Evolutionary conservation across 2,329 filamentous ascomycete species (phyloP), one percentile per base, ranked within the genome.

Genomic region (Cordyceps cateniannulata): DNA sequence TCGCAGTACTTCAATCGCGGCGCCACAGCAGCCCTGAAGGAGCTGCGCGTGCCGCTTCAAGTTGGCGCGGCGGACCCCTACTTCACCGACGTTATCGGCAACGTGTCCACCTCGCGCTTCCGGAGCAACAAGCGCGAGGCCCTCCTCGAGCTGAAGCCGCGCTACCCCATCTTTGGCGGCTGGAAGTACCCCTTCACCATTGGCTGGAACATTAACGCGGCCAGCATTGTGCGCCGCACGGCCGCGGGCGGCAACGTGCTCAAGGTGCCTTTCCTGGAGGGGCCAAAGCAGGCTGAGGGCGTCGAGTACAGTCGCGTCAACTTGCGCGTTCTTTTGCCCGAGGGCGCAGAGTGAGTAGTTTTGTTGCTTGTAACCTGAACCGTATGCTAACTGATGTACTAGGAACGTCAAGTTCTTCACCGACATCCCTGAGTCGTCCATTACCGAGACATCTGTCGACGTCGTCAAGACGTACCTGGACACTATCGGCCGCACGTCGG

Each of bases 131-230:
- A 82, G 71, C 86, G 89, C 24, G 90, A 93, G 74, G 88, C 90
- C n/a, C 78, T 88, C 47, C 83, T 99, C 29, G 93, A 97, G 75
- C 81, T 97, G 64, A 95, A 93, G 80, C 95, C 95, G 22, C 86
- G 95, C 57, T 99, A 96, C 75, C 95, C 95, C n/a, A 75, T 99
- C 25, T 99, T 97, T 69, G 95, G 95, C 63, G 92, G 91, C 63
- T 99, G 95, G 95, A 96, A 96, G 76, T 98, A 97, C 76, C 95
- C 90, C 66, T 99, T 98, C 80, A 91, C 89, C 62, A 87, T 98
- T 61, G 95, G 95, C 66, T 99, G 95, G 95, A 96, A 98, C 77
- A 87, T 90, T 57, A 86, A 96, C 66, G 81, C 96, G 29, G 85
- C 85, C 69, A 85, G 84, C 61, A 95, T 90, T 72, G 73, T 99